Evolutionary conservation across 2,329 filamentous ascomycete species (phyloP), one percentile per base, ranked within the genome.

Genomic region (Alternaria gaisen): DNA sequence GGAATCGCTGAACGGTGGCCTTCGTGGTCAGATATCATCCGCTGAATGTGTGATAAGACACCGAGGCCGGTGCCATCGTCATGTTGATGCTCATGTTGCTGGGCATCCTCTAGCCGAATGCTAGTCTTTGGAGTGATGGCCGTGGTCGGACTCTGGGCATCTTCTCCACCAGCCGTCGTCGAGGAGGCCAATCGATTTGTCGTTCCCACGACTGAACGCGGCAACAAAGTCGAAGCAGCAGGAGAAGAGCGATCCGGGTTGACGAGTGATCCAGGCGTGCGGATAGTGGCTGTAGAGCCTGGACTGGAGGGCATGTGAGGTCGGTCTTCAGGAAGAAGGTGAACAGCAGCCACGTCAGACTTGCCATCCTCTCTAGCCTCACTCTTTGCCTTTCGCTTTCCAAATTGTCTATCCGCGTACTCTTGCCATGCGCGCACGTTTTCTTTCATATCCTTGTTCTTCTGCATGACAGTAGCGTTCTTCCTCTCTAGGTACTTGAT

Each of bases 371-470:
- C 24, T 56, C 58, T 66, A 9, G 30, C 38, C 36, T 69, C 56
- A 7, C n/a, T 32, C 53, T 72, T 71, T 28, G 56, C 51, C 61
- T 66, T 71, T 34, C 66, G 68, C 34, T 68, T 72, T 16, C 66
- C 70, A 5, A 66, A 61, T 28, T 77, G 69, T 11, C 70, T 74
- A 53, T 79, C 75, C 43, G 66, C 70, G 44, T 77, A 79, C 22
- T 73, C 68, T 58, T 78, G 75, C 79, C 78, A 80, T 28, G 73
- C 73, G 42, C 70, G 74, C 8, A 79, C 76, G 34, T 64, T 78
- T 14, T 78, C 71, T 55, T 82, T 82, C 70, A 80, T 79, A 3
- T 78, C 72, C 44, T 69, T 73, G 53, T 79, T 77, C 54, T 77
- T 76, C 44, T 73, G 64, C 72, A 72, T 79, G 46, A 74, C 77